Percentiles rank a stretch among this genome's conserved stretches.
Conservation (phyloP, 345 rosid species). For the Eucalyptus fibrosa region DNA sequence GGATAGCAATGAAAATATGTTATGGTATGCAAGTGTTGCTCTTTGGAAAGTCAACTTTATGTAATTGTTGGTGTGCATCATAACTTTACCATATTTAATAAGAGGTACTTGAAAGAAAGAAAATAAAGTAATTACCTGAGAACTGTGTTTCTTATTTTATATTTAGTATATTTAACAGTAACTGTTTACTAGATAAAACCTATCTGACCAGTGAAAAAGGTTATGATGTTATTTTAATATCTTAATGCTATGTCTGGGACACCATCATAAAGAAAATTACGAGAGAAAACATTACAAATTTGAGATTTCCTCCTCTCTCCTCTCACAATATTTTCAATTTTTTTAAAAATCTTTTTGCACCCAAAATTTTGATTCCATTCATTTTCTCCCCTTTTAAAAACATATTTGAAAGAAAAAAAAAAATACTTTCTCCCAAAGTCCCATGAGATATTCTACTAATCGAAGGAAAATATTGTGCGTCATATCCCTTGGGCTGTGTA, state of each 20-base stretch:
- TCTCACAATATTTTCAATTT: background rate
- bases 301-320: background rate
- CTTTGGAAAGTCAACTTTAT: background rate
- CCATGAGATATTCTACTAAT: background rate
- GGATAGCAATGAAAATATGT: background rate
- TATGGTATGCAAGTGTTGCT: background rate
- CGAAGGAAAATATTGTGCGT: background rate
- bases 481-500: background rate
- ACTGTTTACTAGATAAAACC: background rate
- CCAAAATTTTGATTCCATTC: background rate
- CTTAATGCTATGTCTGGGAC: background rate
- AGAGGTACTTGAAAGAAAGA: background rate
- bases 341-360: background rate
- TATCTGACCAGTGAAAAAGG: background rate
- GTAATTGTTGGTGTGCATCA: background rate
- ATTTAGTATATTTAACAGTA: background rate
- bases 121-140: background rate
- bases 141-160: background rate
- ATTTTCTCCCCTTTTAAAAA: background rate
- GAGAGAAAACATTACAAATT: background rate
- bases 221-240: no score
- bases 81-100: background rate
- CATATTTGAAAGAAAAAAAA: background rate
- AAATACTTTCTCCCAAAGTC: background rate
- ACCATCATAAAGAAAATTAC: background rate